Evolutionary conservation across 1,139 yeast genomes (phyloP).

Genomic region (Keqinozyma sinolaborantium): DNA sequence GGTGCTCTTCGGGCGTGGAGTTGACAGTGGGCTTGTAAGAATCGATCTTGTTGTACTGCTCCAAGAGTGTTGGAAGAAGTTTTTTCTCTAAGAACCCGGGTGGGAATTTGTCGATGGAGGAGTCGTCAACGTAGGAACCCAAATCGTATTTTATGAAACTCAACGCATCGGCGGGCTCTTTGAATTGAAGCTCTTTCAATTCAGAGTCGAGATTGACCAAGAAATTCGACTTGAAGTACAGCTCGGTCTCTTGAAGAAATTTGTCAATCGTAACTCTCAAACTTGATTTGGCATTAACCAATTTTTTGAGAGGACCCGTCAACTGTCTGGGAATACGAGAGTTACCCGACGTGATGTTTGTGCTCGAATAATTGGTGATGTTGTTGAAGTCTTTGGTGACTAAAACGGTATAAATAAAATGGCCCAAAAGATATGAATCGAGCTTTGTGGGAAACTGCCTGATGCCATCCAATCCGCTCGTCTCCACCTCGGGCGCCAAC

Average conservation of each 20-base stretch:
- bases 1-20: conserved; percentile 25
- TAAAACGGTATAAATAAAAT: conserved; percentile 47
- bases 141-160: conserved; percentile 47
- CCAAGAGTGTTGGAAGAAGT: conserved; percentile 63
- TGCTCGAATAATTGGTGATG: background rate
- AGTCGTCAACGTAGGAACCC: conserved; percentile 22
- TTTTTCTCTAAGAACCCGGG: conserved; percentile 59
- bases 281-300: conserved; percentile 22
- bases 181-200: conserved; percentile 51
- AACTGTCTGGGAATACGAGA: background rate
- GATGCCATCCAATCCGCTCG: conserved; percentile 42
- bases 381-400: conserved; percentile 17
- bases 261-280: conserved; percentile 48
- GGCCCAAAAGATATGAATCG: conserved; percentile 67
- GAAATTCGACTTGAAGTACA: conserved; percentile 36
- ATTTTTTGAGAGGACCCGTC: conserved; percentile 11
- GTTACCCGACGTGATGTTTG: background rate
- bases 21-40: conserved; percentile 18
- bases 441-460: conserved; percentile 39
- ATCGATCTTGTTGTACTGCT: conserved; percentile 25
- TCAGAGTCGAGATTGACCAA: conserved; percentile 47
- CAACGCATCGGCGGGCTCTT: conserved; percentile 48
- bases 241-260: conserved; percentile 44
- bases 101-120: conserved; percentile 36
- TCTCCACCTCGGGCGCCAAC: conserved; percentile 26